A percentile compares a stretch with the other conserved stretches of the same genome.
These are phyloP conservation scores for Rubus parviflorus DNA, from an alignment of 306 rosid genomes.

Conservation along the genomic window DNA sequence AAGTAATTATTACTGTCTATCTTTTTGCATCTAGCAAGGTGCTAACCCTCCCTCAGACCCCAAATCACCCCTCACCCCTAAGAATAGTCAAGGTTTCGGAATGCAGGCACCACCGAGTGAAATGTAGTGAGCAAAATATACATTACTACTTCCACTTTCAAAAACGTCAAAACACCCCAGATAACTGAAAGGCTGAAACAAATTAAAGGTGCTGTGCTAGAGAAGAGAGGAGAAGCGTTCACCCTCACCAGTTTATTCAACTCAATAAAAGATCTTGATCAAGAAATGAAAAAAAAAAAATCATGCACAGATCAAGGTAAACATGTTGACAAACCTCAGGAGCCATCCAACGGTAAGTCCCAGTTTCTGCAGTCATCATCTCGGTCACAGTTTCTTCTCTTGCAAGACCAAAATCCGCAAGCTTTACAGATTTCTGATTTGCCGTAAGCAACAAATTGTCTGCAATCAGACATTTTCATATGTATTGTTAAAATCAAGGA, in stretches of 20 bases:
- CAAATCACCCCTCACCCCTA: neutral
- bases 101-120: neutral
- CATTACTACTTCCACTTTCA: neutral
- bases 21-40: neutral
- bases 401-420: conserved; percentile 96
- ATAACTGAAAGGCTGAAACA: neutral
- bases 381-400: conserved; percentile 96
- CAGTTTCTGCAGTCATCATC: conserved; percentile 99
- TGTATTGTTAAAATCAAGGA: neutral
- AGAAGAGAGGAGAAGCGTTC: neutral
- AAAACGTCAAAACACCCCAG: neutral
- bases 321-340: conserved; percentile 65
- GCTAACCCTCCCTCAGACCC: neutral
- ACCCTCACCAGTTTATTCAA: neutral
- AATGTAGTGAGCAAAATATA: neutral
- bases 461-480: conserved; percentile 39
- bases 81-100: neutral
- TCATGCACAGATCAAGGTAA: neutral
- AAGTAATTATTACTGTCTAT: neutral
- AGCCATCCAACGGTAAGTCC: conserved; percentile 99
- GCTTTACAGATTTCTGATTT: conserved; percentile 81
- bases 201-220: neutral
- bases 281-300: conserved; percentile 4
- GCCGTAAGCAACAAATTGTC: conserved; percentile 91
- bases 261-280: neutral